Percentiles rank a stretch among this genome's conserved stretches.
Conservation (phyloP, 1,284 basidiomycete genomes). For the Cerrena zonata region DNA sequence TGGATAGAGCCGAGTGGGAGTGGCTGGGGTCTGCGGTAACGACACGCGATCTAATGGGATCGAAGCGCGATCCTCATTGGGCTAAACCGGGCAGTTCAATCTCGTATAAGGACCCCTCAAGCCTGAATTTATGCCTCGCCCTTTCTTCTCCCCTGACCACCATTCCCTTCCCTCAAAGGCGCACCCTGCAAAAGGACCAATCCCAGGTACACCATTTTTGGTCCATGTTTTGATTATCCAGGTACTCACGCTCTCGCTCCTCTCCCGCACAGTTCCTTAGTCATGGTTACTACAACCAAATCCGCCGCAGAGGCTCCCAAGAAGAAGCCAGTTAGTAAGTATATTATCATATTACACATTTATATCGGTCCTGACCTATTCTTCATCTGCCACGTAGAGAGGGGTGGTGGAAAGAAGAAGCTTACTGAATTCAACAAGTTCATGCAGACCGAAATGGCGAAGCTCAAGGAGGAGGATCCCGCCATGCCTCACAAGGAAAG, state of each 20-base stretch:
- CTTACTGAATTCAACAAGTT: constrained; percentile 72
- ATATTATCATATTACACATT: neutral
- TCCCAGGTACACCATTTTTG: constrained; percentile 12
- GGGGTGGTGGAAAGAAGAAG: constrained; percentile 42
- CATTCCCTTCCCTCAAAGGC: constrained; percentile 11
- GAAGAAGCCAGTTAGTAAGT: constrained; percentile 19
- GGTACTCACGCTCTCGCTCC: neutral
- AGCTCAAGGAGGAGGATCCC: constrained; percentile 66
- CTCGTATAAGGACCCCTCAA: constrained; percentile 27
- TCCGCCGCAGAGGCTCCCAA: constrained; percentile 21
- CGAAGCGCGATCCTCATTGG: constrained; percentile 6
- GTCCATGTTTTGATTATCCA: neutral
- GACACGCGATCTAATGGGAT: constrained; percentile 19
- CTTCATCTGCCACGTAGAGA: constrained; percentile 15
- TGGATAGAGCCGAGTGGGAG: too few relatives aligned
- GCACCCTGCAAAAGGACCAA: constrained; percentile 9
- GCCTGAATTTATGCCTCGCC: constrained; percentile 22
- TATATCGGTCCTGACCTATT: neutral
- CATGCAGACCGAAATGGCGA: constrained; percentile 72
- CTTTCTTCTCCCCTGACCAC: constrained; percentile 22
- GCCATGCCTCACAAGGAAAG: constrained; percentile 65
- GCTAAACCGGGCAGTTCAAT: constrained; percentile 7
- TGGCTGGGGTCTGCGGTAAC: constrained; percentile 19
- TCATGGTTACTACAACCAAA: constrained; percentile 19
- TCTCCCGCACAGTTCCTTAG: neutral